Conservation (phyloP, 2,329 filamentous ascomycete species). For the Fusarium robinianum region DNA sequence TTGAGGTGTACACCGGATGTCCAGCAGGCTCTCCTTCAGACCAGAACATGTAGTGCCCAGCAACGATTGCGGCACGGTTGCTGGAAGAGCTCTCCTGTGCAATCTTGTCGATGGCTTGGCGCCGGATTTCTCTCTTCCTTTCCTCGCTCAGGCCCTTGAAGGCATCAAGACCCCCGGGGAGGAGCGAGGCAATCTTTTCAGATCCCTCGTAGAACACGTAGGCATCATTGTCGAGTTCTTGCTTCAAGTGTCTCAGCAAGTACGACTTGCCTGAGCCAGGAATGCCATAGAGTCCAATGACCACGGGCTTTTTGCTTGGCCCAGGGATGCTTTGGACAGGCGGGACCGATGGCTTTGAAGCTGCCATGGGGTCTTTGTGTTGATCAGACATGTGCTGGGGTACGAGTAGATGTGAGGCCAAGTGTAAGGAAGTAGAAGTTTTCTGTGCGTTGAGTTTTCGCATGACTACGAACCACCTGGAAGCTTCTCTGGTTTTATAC, state of each 20-base stretch:
- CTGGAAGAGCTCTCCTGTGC: slow-evolving; percentile 40
- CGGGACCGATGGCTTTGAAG: too few relatives aligned
- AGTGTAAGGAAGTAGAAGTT: too few relatives aligned
- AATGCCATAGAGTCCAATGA: slow-evolving; percentile 61
- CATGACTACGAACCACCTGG: too few relatives aligned
- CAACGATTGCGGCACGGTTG: slow-evolving; percentile 51
- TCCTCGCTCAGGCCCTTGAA: slow-evolving; percentile 49
- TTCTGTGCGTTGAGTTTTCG: too few relatives aligned
- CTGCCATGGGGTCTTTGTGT: too few relatives aligned
- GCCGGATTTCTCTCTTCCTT: slow-evolving; percentile 47
- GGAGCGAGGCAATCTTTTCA: slow-evolving; percentile 47
- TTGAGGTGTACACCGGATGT: slow-evolving; percentile 46
- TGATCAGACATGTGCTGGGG: too few relatives aligned
- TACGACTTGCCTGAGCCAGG: slow-evolving; percentile 58
- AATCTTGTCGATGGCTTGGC: slow-evolving; percentile 52
- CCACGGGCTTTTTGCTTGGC: slow-evolving; percentile 45
- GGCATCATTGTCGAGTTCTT: slow-evolving; percentile 37
- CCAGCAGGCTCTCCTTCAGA: slow-evolving; percentile 40
- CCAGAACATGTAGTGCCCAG: slow-evolving; percentile 63
- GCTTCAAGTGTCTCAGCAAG: slow-evolving; percentile 48
- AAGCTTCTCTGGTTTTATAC: too few relatives aligned
- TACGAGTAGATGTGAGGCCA: too few relatives aligned
- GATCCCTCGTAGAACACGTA: slow-evolving; percentile 60
- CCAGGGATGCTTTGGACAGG: too few relatives aligned
- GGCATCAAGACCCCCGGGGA: slow-evolving; percentile 51